Evolutionary conservation across 306 rosid genomes (phyloP), one percentile per base, ranked within the genome.

Genomic region (Quercus rubra): DNA sequence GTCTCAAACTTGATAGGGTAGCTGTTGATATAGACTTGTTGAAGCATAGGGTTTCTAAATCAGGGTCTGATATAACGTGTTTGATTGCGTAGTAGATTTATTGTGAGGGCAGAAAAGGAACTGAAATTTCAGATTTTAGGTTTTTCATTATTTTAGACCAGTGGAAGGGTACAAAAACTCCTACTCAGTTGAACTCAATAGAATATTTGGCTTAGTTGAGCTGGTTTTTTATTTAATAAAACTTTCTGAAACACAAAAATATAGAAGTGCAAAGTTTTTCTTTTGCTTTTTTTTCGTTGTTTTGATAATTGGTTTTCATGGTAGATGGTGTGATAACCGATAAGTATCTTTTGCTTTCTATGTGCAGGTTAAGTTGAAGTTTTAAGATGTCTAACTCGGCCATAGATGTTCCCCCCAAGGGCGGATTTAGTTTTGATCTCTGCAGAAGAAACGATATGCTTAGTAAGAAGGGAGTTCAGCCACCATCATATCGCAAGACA

Each of bases 391-490:
- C 93, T 70, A 85, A 78, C 76, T 17, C 89, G 0, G 79, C 57
- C 5, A 51, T 87, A 25, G 97, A 91, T 63, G 88, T 88, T 86
- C 97, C 98, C 75, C 89, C 94, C 30, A 92, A 90, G 83, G 94
- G 96, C 54, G 99, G 98, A 2, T 92, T 95, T 80, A 91, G 88
- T 80, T 95, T 91, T 73, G 97, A 94, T 85, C 92, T 94, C 23
- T 94, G 95, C 70, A 88, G 97, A 85, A 88, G 97, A 76, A 95
- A 95, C 19, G 98, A 81, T 3, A 92, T 95, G 99, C 97, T 92
- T 54, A 75, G 84, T 10, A 82, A 89, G 80, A 90, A 93, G 61
- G 99, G 96, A 28, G 86, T 90, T 57, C 84, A 80, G 46, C 75
- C 81, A 5, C 91, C 91, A 0, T 76, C 98, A 28, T 95, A 79